Evolutionary conservation across 768 basidiomycete genomes (phyloP).

Genomic region (Clitopilus passeckerianus): DNA sequence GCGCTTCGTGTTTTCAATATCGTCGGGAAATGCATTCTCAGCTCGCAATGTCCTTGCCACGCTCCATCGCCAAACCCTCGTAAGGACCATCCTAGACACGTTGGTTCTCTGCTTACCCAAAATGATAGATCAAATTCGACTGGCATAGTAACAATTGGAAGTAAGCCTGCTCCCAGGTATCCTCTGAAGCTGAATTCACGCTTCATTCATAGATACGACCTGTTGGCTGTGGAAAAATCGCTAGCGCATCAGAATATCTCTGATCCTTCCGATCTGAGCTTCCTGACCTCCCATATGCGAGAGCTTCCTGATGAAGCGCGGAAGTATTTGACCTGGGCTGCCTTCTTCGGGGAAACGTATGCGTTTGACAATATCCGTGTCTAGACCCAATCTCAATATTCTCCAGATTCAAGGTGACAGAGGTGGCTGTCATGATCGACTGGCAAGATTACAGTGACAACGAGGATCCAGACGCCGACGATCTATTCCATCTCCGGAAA

Average conservation of each 20-base stretch:
- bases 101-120: background rate
- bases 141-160: conserved; percentile 65
- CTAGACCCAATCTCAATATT: background rate
- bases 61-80: conserved; percentile 58
- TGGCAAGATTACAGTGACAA: conserved; percentile 58
- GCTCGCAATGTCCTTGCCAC: conserved; percentile 60
- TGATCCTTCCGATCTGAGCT: conserved; percentile 60
- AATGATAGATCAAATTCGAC: conserved; percentile 57
- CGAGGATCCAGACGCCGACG: conserved; percentile 44
- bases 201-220: conserved; percentile 39
- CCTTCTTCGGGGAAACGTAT: conserved; percentile 68
- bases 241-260: conserved; percentile 46
- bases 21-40: conserved; percentile 69
- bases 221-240: conserved; percentile 50
- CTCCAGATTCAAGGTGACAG: conserved; percentile 64
- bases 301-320: conserved; percentile 59
- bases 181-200: background rate
- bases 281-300: conserved; percentile 53
- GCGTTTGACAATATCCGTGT: conserved; percentile 14
- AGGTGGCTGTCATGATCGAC: conserved; percentile 70
- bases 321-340: conserved; percentile 68
- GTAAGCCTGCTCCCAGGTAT: conserved; percentile 28
- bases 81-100: conserved; percentile 22
- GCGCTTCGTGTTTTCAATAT: conserved; percentile 48
- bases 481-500: conserved; percentile 49